Percentiles rank a stretch among this genome's conserved stretches.
Conservation (phyloP, 768 basidiomycete genomes). For the Suillus sp. region DNA sequence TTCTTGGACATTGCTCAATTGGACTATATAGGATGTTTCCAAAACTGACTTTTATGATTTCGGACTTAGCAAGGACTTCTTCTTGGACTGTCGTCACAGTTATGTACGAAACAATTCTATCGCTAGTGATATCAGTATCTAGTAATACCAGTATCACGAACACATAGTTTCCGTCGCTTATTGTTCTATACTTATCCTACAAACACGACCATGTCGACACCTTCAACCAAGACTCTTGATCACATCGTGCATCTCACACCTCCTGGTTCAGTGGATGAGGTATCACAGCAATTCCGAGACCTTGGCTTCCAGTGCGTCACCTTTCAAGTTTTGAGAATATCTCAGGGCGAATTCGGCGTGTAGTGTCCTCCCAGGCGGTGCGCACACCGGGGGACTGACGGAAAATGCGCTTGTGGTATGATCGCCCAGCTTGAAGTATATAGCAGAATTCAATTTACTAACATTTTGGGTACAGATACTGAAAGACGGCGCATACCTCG, state of each 20-base stretch:
- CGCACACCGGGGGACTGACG: conserved; percentile 63
- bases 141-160: not conserved
- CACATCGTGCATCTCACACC: conserved; percentile 76
- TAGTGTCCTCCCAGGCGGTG: conserved; percentile 69
- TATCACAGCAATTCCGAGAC: conserved; percentile 52
- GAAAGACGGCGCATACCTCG: conserved; percentile 62
- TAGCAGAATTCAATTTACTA: not conserved
- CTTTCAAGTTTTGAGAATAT: not conserved
- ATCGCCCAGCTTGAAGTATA: conserved; percentile 6
- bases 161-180: conserved; percentile 1
- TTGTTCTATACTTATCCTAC: not conserved
- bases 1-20: not conserved
- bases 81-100: not conserved
- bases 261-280: conserved; percentile 54
- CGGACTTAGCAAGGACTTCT: conserved; percentile 5
- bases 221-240: conserved; percentile 52
- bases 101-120: not conserved
- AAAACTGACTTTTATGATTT: not conserved
- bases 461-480: conserved; percentile 42
- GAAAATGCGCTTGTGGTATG: conserved; percentile 65
- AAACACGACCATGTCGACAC: conserved; percentile 23
- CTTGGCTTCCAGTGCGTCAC: conserved; percentile 65
- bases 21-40: not conserved
- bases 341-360: not conserved
- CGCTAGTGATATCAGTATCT: not conserved